phyloP scores from a whole-genome alignment of 176 grass and related monocot species.

The Eleusine indica region DNA sequence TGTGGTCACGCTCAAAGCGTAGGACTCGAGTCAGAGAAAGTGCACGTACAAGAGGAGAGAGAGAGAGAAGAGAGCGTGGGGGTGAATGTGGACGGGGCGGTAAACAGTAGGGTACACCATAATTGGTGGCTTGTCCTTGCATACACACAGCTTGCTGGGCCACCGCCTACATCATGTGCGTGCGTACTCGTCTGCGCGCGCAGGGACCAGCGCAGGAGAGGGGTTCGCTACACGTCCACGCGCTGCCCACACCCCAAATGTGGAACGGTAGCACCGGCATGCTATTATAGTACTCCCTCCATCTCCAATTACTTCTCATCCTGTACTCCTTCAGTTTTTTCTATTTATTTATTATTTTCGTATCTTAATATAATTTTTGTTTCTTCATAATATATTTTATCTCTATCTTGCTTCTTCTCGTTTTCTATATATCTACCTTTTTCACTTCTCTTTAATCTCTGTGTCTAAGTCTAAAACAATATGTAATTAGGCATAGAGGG shows the following conservation, averaged over 20 bases:
- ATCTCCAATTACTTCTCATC: no score
- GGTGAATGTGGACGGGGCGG: neutral
- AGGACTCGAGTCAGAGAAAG: neutral
- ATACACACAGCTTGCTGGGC: neutral
- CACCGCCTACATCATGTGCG: slow-evolving; percentile 32
- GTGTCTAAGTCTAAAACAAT: no score
- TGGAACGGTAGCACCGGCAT: neutral
- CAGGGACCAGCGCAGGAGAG: neutral
- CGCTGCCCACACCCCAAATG: neutral
- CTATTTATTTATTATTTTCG: no score
- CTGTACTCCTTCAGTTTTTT: no score
- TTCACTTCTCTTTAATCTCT: no score
- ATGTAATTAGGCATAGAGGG: no score
- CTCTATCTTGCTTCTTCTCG: no score
- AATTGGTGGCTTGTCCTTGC: slow-evolving; percentile 32
- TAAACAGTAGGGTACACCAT: slow-evolving; percentile 31
- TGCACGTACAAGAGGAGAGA: neutral
- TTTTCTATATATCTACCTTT: no score
- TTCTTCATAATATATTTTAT: no score
- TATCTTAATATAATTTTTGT: no score
- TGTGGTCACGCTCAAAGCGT: slow-evolving; percentile 11
- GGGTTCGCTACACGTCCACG: neutral
- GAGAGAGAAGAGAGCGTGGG: neutral
- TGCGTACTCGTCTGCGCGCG: slow-evolving; percentile 26
- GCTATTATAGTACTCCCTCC: no score